Evolutionary conservation across 2,329 filamentous ascomycete species (phyloP), one percentile per base, ranked within the genome.

Genomic region (Fusarium zealandicum): DNA sequence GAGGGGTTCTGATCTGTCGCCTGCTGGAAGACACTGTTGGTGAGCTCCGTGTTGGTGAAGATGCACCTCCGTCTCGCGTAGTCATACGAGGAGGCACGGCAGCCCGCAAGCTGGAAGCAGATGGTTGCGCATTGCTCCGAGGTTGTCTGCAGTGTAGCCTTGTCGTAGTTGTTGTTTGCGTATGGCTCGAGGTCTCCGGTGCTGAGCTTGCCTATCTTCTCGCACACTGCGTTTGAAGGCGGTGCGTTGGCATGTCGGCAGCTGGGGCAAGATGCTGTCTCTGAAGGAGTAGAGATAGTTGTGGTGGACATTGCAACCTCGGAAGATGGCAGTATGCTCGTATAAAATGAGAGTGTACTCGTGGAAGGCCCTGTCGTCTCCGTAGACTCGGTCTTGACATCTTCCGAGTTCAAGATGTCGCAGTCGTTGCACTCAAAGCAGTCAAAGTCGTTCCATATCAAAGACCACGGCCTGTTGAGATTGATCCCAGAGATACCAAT

Each of bases 361-460:
- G 37, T 27, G 1, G 52, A 32, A 31, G 28, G 28, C 11, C 3
- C 11, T 13, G 28, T 13, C 5, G 12, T 31, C 3, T 16, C 8
- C 0, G 32, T 33, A 1, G 27, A 31, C 5, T 25, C 30, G 28
- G 28, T 35, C 9, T 11, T 12, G 2, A 18, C 3, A 10, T 46
- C 46, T 0, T 18, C 25, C 5, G 28, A 11, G 7, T n/a, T 31
- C 10, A 14, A 18, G 1, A 31, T 14, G 2, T 52, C 54, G 1
- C 54, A 58, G 3, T 47, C 53, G 0, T 41, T 31, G 12, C 54
- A 58, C 9, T 58, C 31, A 0, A 58, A 58, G 13, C 54, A 58
- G 14, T 57, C 53, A 0, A 27, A 38, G 1, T 58, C 54, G 2
- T 58, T 57, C 54, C 54, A 58, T 6, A 57, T 22, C 12, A 57